Evolutionary conservation across 345 rosid genomes (phyloP).

Genomic region (sweet orange (Citrus sinensis)): DNA sequence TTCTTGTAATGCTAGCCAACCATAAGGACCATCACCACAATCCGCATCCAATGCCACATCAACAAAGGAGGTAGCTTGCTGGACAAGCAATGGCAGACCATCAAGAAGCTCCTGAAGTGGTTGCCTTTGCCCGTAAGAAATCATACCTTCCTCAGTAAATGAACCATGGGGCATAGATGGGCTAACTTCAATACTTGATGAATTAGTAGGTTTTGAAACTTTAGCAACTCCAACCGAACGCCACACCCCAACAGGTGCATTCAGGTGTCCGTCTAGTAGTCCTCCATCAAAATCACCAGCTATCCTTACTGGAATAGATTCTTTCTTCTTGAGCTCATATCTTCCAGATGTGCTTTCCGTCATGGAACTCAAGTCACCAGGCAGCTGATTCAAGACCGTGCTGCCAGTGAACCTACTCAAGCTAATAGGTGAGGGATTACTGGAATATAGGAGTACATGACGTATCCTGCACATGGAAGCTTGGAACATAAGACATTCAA

Average conservation of each 20-base stretch:
- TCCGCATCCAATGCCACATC: constrained; percentile 92
- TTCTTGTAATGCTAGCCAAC: constrained; percentile 98
- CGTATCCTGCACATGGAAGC: constrained; percentile 90
- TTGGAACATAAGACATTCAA: constrained; percentile 86
- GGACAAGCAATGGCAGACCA: constrained; percentile 83
- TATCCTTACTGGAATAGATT: constrained; percentile 78
- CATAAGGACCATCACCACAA: constrained; percentile 90
- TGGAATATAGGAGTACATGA: constrained; percentile 55
- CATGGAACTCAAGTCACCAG: constrained; percentile 73
- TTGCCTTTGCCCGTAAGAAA: constrained; percentile 83
- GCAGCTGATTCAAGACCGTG: constrained; percentile 56
- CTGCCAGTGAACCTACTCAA: constrained; percentile 61
- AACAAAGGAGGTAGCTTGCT: constrained; percentile 97
- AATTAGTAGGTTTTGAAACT: constrained; percentile 58
- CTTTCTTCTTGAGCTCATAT: constrained; percentile 81
- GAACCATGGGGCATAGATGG: constrained; percentile 68
- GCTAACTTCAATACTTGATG: constrained; percentile 68
- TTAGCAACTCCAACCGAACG: constrained; percentile 88
- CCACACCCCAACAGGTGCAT: constrained; percentile 97
- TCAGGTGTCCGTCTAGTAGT: constrained; percentile 67
- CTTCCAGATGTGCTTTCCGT: constrained; percentile 72
- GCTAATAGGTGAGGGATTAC: constrained; percentile 40
- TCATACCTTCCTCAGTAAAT: constrained; percentile 71
- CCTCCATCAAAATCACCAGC: constrained; percentile 93
- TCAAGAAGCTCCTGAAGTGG: constrained; percentile 94